Conservation (phyloP, 805 yeast species). For the Candida taoyuanica region DNA sequence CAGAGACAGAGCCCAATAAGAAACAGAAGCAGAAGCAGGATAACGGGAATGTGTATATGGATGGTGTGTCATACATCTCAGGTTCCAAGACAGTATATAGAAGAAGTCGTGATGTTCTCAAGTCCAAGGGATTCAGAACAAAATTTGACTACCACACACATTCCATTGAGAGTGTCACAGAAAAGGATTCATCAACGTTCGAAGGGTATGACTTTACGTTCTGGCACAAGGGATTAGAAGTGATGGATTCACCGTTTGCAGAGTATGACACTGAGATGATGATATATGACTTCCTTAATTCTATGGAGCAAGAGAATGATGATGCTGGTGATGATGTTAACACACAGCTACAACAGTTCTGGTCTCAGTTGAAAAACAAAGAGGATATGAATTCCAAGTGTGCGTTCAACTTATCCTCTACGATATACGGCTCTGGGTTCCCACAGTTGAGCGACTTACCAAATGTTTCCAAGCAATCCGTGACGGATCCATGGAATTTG, state of each 20-base stretch:
- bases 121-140: constrained; percentile 47
- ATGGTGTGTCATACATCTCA: constrained; percentile 35
- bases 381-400: constrained; percentile 34
- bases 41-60: background rate
- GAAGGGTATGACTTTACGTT: constrained; percentile 38
- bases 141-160: constrained; percentile 46
- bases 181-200: constrained; percentile 30
- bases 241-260: constrained; percentile 34
- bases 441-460: constrained; percentile 25
- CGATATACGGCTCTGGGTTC: constrained; percentile 38
- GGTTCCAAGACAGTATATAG: constrained; percentile 42
- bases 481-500: constrained; percentile 48
- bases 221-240: constrained; percentile 40
- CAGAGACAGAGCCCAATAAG: too few relatives aligned
- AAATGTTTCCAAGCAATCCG: background rate
- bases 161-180: constrained; percentile 35
- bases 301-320: too few relatives aligned
- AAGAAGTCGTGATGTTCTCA: constrained; percentile 42
- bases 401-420: constrained; percentile 30
- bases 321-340: constrained; percentile 9
- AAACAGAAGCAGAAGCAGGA: background rate
- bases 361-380: constrained; percentile 27
- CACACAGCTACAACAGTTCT: constrained; percentile 22
- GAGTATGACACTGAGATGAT: constrained; percentile 43
- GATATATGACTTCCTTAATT: constrained; percentile 54